Evolutionary conservation across 129 eudicot genomes (phyloP).

Genomic region (Centella asiatica): DNA sequence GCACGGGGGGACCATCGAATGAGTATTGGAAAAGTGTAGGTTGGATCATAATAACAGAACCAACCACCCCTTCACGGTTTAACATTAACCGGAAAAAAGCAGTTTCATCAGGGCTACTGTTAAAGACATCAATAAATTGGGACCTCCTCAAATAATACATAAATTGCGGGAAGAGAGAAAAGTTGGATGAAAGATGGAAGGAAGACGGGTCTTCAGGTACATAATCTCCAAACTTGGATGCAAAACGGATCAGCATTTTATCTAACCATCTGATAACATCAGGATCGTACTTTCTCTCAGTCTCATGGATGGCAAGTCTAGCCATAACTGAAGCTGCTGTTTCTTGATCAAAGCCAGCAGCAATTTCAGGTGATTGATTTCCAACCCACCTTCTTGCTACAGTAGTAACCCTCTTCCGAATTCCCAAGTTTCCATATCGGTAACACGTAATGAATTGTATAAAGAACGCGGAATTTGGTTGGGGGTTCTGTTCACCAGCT

Average conservation of each 20-base stretch:
- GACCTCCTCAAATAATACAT: slow-evolving; percentile 90
- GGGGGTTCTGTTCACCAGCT: slow-evolving; percentile 44
- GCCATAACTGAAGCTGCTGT: slow-evolving; percentile 88
- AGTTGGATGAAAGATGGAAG: slow-evolving; percentile 75
- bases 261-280: slow-evolving; percentile 90
- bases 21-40: slow-evolving; percentile 86
- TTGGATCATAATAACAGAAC: slow-evolving; percentile 83
- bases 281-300: slow-evolving; percentile 34
- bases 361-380: slow-evolving; percentile 58
- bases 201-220: slow-evolving; percentile 84
- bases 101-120: slow-evolving; percentile 92
- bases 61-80: slow-evolving; percentile 88
- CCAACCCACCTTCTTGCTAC: slow-evolving; percentile 92
- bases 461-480: slow-evolving; percentile 72
- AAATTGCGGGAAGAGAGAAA: slow-evolving; percentile 83
- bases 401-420: slow-evolving; percentile 74
- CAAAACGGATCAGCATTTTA: slow-evolving; percentile 55
- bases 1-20: slow-evolving; percentile 84
- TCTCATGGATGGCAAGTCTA: slow-evolving; percentile 64
- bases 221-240: slow-evolving; percentile 80
- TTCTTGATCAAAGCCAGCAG: slow-evolving; percentile 93
- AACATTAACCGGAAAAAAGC: slow-evolving; percentile 79
- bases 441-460: slow-evolving; percentile 87
- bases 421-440: slow-evolving; percentile 59
- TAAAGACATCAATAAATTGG: slow-evolving; percentile 81